Evolutionary conservation across 768 basidiomycete species (phyloP), one percentile per base, ranked within the genome.

Genomic region (Aureoboletus auriporus): DNA sequence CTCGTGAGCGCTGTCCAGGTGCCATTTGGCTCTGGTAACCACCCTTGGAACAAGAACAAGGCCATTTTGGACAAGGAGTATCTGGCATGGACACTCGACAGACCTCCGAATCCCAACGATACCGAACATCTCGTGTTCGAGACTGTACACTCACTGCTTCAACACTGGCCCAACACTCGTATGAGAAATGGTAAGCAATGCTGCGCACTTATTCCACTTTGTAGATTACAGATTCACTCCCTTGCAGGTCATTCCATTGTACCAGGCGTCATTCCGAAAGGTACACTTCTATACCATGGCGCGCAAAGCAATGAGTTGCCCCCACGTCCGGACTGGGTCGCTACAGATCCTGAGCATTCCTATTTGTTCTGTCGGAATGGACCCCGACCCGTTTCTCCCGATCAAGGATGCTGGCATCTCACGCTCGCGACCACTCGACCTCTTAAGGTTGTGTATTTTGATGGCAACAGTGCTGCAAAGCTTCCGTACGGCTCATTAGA

Each of bases 81-180:
- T 23, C 8, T 23, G 6, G 42, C 39, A 23, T 67, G 66, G 65
- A 51, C 46, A 36, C 39, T 66, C 8, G 48, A 53, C n/a, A 23
- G 41, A n/a, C 30, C 13, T 31, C 46, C 46, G 11, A 46, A 52
- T 34, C 56, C 57, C 26, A 64, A 70, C 37, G 56, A 58, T 17
- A 71, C 70, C 4, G 50, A 57, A 14, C 59, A 69, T 43, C 54
- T 71, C 30, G 55, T 72, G 11, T 73, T 73, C 41, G 64, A 68
- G 33, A 62, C 65, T 3, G 57, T 71, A 9, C 54, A 55, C 37
- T 61, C 66, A 5, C 50, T 70, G 8, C 60, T 74, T 11, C 72
- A 74, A 39, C 62, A 66, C 29, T 73, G 69, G 69, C 61, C 71
- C 2, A 72, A 71, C 46, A 71, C 68, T 1, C 59, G 66, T 12